Base-by-base conservation (phyloP, 805 yeast species). In the Cyberlindnera meyerae region DNA sequence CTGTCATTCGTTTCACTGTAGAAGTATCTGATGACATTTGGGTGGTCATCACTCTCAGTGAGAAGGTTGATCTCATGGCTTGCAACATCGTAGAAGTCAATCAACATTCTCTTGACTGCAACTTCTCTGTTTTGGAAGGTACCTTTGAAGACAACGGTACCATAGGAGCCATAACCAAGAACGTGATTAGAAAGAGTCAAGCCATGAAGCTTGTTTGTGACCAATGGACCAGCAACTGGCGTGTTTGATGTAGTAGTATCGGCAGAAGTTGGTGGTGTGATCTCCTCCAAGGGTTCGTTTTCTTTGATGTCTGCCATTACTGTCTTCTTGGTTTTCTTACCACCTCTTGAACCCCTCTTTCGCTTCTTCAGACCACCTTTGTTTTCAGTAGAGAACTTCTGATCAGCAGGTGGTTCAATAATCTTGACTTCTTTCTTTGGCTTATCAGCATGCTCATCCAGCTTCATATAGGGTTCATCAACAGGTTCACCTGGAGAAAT, bases 81-180 rank as follows among this genome's bases (percentile, higher is more conserved):
- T 2, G 97, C 97, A 39, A 90, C 77, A 52, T 93, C 97, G 59
- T 84, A 90, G 54, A 89, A 93, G 55, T 89, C 96, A 25, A 89
- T 70, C 36, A 93, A 65, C 95, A 93, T 85, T 51, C 97, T 66
- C 58, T 93, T 93, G 6, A 93, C 94, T 0, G 98, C 98, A 6
- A 93, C 98, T 1, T 95, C 96, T 39, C 98, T 71, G 48, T 78
- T 81, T 54, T 90, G 96, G 62, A 89, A 93, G 5, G 76, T 73
- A 1, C 98, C 98, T 54, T 81, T 77, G 55, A 78, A 87, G 1
- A 93, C 98, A 20, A 90, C 87, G 0, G 98, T 93, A 18, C 98
- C 98, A 49, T 89, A 96, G 1, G 96, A 86, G 1, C 98, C 98
- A 57, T 86, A 87, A 1, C 98, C 98, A 34, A 93, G 62, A n/a